Base-by-base conservation (phyloP, 768 basidiomycete species). In the Boletus subcaerulescens region DNA sequence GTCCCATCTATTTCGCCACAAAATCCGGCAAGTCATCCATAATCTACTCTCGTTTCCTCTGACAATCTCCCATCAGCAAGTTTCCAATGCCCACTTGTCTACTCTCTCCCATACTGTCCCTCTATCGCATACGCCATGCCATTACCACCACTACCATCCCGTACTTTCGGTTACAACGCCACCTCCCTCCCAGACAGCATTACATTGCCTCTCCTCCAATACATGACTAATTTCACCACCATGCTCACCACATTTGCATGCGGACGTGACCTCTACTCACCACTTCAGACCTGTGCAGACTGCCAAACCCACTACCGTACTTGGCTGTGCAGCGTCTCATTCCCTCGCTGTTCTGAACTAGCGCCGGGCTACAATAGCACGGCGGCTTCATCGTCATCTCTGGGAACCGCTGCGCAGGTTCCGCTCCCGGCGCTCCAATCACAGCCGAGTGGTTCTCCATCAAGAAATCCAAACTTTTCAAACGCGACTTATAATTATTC, bases 221-320 rank as follows among this genome's bases (percentile, higher is more conserved):
- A 80, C 55, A 70, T 94, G 58, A 70, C 83, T 46, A 91, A 91
- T 71, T 92, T 94, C 70, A 87, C 90, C 1, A 77, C 78, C 1
- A 79, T 82, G 18, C 81, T 95, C 10, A 77, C 80, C 32, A 88
- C 87, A 4, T 82, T 85, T 56, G 81, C 90, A 1, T 94, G 93
- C 65, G 89, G 89, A 17, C 80, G 89, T 29, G 91, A 93, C 64
- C 64, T 76, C 51, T 95, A 92, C 72, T 92, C 89, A 7, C 87
- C 88, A 0, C 69, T 93, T 20, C 82, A 89, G 26, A 81, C 83
- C 4, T 95, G 93, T 64, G 77, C 80, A 14, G 86, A 89, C 66
- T 94, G 92, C 62, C 81, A 86, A 58, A 69, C 69, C 20, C 83
- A 82, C 22, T 95, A 94, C 67, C 80, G 87, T 33, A 75, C 73